Base-by-base conservation (phyloP, 345 rosid species). In the Hirschfeldia incana region DNA sequence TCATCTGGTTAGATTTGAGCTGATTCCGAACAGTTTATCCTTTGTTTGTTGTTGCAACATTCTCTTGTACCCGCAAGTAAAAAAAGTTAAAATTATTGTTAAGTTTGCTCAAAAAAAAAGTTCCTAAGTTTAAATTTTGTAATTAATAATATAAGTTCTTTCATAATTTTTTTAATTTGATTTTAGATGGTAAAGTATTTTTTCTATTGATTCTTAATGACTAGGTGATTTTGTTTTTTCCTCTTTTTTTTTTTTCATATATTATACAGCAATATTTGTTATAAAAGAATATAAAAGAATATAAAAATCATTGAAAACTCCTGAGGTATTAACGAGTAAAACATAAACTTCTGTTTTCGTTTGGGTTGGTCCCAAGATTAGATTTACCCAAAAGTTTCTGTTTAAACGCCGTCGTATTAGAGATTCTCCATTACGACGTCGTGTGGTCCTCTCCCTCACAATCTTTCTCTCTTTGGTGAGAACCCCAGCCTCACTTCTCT, bases 401-500 rank as follows among this genome's bases (percentile, higher is more conserved):
- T 1, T 6, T 6, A 8, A 3, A 73, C 58, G 67, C 0, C 0
- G 57, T 60, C 67, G 67, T 42, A 42, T 30, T 0, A 15, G 2
- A 7, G 3, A 15, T 12, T 51, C n/a, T 21, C 36, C 2, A 51
- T 0, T 0, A 76, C 68, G 73, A 59, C 67, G 79, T 76, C 67
- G 73, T 67, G 30, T 67, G 4, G 1, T 36, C n/a, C 12, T 55
- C 34, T 64, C 51, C 51, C 11, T 29, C 33, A 59, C 49, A 30
- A 16, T 53, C 51, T 0, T 55, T 60, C 7, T 61, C 61, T 46
- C 69, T 69, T 77, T 39, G 61, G 59, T 55, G 72, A 63, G 72
- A 63, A 71, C 76, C 46, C 46, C 81, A 78, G 77, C 73, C 63
- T 73, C 77, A n/a, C 63, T 66, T 58, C 53, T 72, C 30, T 55